Evolutionary conservation across 768 basidiomycete genomes (phyloP), one percentile per base, ranked within the genome.

Genomic region (Brasilioporus rufonigricans): DNA sequence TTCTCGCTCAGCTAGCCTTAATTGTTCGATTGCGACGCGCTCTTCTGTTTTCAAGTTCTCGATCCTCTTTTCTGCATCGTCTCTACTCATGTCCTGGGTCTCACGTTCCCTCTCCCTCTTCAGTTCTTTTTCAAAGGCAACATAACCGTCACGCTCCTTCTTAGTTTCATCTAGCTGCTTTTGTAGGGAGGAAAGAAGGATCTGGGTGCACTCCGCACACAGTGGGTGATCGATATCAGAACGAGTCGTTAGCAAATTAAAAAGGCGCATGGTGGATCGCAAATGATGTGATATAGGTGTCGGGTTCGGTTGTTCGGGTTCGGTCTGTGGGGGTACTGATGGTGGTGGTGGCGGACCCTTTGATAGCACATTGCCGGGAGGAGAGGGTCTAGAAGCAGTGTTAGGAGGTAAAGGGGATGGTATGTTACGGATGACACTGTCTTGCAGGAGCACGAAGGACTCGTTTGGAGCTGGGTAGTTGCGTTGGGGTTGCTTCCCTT

Each of bases 141-240:
- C 85, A 68, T 96, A 97, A 0, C 92, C 93, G 61, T 97, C 94
- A 55, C 93, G 77, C 67, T 97, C 93, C 66, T 86, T 89, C 74
- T 86, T 91, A 3, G 89, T 88, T 74, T 97, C 93, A 53, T 96
- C 93, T 16, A 96, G 77, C 65, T 93, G 86, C 44, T 80, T 80
- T 61, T 89, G 85, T 31, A 98, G 80, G 24, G 83, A 83, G 1
- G 77, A 77, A 29, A 95, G 80, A 32, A 98, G 73, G 45, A 88
- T 80, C 63, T 90, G 86, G 4, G 94, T 92, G 71, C 97, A 99
- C 65, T 98, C 96, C 0, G 89, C 84, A 70, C 97, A 99, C 9
- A 99, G 79, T 6, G 97, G 97, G 67, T 98, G 94, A 68, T 94
- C 92, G 41, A 95, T 82, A 31, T 89, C 87, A 49, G 87, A 85